Percentiles rank a stretch among this genome's conserved stretches.
phyloP scores from a whole-genome alignment of 2,329 filamentous ascomycete species.

The Achaetomium macrosporum region DNA sequence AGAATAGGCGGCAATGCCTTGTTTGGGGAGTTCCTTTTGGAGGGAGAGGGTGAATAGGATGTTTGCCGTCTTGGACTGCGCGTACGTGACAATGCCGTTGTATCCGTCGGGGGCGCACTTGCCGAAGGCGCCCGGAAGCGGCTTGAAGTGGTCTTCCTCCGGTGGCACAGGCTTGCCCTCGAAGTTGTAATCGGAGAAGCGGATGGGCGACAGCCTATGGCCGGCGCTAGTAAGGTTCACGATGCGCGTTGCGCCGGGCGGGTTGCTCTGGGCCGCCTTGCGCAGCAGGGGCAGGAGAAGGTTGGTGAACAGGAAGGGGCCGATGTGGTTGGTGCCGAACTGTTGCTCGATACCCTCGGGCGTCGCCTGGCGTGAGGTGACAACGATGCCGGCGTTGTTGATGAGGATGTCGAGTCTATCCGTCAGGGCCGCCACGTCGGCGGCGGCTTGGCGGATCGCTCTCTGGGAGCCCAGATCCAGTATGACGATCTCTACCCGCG shows the following conservation, averaged over 20 bases:
- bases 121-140: constrained; percentile 28
- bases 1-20: constrained; percentile 33
- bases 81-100: constrained; percentile 39
- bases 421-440: constrained; percentile 29
- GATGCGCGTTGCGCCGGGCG: constrained; percentile 31
- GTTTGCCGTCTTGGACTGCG: constrained; percentile 48
- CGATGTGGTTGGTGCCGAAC: constrained; percentile 43
- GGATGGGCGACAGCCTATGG: constrained; percentile 37
- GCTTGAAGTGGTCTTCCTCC: constrained; percentile 28
- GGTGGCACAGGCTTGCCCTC: constrained; percentile 34
- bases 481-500: constrained; percentile 32
- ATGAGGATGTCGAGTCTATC: constrained; percentile 36
- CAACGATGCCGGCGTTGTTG: constrained; percentile 38
- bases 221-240: constrained; percentile 40
- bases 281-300: constrained; percentile 41
- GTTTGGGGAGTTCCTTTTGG: constrained; percentile 29
- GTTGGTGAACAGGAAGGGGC: constrained; percentile 45
- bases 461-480: constrained; percentile 35
- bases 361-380: constrained; percentile 29
- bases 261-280: constrained; percentile 28
- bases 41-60: constrained; percentile 40
- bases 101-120: constrained; percentile 32
- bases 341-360: constrained; percentile 33
- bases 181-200: constrained; percentile 41
- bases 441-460: constrained; percentile 34